Base-by-base conservation (phyloP, 1,284 basidiomycete genomes). In the Chiua sp. region DNA sequence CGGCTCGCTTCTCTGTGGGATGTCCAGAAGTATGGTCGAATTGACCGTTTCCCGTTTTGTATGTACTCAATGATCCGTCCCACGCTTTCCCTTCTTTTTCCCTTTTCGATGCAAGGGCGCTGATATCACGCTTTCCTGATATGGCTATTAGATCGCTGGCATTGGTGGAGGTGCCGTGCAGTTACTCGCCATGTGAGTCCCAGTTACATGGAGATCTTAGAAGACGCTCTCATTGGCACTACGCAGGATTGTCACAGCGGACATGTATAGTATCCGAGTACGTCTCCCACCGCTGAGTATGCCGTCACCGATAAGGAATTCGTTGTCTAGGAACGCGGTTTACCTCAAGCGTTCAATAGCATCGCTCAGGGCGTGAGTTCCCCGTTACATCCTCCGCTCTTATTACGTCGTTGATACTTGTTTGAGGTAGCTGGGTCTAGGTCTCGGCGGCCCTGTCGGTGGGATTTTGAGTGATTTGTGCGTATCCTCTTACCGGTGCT, bases 261-360 rank as follows among this genome's bases (percentile, higher is more conserved):
- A 68, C 37, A 51, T 67, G 59, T 67, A 70, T 30, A 55, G 10
- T 33, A 57, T 70, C 8, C 59, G 65, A 30, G 66, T 70, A n/a
- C 3, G 66, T 55, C 15, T n/a, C 7, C 44, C 20, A 4, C 1
- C 6, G 7, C 44, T 47, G 6, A 7, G n/a, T n/a, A 22, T 47
- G 18, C 13, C 16, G 7, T 56, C 48, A 30, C 22, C 48, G 6
- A 54, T 52, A 13, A 28, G 35, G 3, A 2, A 39, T 7, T 47
- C 4, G 4, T 37, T 7, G 1, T 35, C 7, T 4, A 70, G 66
- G 60, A 70, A 15, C 63, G 68, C 1, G 63, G 65, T 10, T 54
- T 67, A 47, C 54, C 60, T 0, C 66, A 67, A 51, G 68, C 68
- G 7, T 68, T 70, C 18, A 66, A 22, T 28, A 59, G 47, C 15